phyloP scores from a whole-genome alignment of 192 early-diverging fungal species.

The Mortierella hygrophila region DNA sequence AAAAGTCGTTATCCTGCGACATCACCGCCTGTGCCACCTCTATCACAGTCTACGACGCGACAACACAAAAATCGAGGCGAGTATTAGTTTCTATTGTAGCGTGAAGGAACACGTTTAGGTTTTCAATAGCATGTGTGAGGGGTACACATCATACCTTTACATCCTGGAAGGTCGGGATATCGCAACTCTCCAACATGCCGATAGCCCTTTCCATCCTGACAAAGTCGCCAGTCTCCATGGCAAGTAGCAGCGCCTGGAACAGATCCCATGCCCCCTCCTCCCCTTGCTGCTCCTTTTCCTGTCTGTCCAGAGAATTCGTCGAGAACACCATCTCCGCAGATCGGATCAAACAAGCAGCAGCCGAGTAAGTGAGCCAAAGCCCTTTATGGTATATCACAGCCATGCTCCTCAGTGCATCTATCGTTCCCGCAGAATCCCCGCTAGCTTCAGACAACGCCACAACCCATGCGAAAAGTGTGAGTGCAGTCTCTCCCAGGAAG shows the following conservation, averaged over 20 bases:
- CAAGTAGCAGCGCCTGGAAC: conserved; percentile 35
- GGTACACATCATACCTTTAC: conserved; percentile 9
- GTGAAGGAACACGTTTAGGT: too few species aligned
- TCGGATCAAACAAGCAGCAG: conserved; percentile 35
- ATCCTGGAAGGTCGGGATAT: background rate
- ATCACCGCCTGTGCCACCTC: conserved; percentile 33
- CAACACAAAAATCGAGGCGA: background rate
- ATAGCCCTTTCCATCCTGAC: conserved; percentile 33
- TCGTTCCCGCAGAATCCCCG: background rate
- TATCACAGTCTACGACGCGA: conserved; percentile 12
- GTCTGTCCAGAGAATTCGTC: background rate
- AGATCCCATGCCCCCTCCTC: conserved; percentile 23
- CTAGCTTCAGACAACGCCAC: background rate
- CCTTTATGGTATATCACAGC: conserved; percentile 20
- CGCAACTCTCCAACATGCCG: background rate
- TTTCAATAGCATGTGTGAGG: background rate
- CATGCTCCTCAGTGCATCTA: conserved; percentile 24
- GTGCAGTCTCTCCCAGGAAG: conserved; percentile 2
- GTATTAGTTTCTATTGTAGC: background rate
- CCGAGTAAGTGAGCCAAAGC: conserved; percentile 22
- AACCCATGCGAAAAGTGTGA: conserved; percentile 18
- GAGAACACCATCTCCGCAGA: conserved; percentile 4
- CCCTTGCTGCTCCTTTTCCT: background rate
- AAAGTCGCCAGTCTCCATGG: conserved; percentile 46
- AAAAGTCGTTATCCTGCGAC: conserved; percentile 45